Evolutionary conservation across 2,329 filamentous ascomycete genomes (phyloP).

Genomic region (Hymenoscyphus fraxineus): DNA sequence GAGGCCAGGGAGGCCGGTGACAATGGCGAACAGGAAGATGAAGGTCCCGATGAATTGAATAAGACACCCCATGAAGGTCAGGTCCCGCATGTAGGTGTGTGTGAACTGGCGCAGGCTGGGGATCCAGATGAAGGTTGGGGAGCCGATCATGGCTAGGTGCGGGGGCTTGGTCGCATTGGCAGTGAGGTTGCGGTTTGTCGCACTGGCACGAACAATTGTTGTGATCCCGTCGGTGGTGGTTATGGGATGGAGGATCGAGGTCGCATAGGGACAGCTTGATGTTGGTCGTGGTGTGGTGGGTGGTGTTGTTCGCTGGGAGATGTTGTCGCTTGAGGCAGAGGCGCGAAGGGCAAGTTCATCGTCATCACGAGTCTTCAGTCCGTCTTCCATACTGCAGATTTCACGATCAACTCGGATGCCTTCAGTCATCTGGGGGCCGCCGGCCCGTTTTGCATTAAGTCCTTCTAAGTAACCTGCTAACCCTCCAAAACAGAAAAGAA

Average conservation of each 20-base stretch:
- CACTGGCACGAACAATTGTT: constrained; percentile 3
- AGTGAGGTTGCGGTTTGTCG: neutral
- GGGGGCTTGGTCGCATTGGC: constrained; percentile 3
- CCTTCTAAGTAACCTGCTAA: constrained; percentile 22
- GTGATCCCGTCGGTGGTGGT: neutral
- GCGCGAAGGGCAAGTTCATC: neutral
- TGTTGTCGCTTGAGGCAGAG: constrained; percentile 6
- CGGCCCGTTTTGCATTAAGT: constrained; percentile 20
- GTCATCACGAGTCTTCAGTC: constrained; percentile 4
- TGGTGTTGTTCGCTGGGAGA: neutral
- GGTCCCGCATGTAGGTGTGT: constrained; percentile 14
- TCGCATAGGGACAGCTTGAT: neutral
- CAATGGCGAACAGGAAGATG: constrained; percentile 24
- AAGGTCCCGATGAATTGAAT: constrained; percentile 23
- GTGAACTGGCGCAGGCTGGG: constrained; percentile 16
- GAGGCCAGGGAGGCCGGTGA: constrained; percentile 21
- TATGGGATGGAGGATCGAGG: neutral
- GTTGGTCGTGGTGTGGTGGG: neutral
- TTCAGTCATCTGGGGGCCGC: constrained; percentile 15
- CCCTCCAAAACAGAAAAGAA: constrained; percentile 23
- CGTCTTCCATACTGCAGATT: constrained; percentile 4
- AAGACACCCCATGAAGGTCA: constrained; percentile 15
- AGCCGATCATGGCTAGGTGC: constrained; percentile 18
- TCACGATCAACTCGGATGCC: constrained; percentile 10
- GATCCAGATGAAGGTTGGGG: constrained; percentile 19